Evolutionary conservation across 2,329 filamentous ascomycete species (phyloP).

Genomic region (Juglanconis oblonga): DNA sequence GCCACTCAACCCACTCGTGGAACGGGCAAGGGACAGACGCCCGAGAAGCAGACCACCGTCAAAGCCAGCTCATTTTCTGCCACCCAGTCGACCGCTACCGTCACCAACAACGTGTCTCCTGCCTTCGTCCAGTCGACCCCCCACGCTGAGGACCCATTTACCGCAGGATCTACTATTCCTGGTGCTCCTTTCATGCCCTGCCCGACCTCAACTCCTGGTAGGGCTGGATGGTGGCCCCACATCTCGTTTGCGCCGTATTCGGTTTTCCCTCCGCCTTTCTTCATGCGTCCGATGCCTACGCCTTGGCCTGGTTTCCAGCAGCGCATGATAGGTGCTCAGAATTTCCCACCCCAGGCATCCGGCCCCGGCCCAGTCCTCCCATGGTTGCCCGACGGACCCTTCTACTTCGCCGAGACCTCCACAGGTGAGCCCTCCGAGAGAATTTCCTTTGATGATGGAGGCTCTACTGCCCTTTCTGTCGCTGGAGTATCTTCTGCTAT

Average conservation of each 20-base stretch:
- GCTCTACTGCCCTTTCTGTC: background rate
- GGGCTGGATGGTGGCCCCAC: background rate
- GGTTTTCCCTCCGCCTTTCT: background rate
- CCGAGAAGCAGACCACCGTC: background rate
- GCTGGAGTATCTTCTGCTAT: background rate
- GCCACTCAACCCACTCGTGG: background rate
- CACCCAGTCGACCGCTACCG: background rate
- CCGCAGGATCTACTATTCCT: background rate
- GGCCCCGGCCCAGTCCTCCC: slow-evolving; percentile 2
- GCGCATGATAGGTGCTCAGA: background rate
- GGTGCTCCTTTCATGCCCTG: background rate
- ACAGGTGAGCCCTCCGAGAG: background rate
- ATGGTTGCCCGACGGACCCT: background rate
- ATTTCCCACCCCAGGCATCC: background rate
- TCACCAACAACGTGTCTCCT: background rate
- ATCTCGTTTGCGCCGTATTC: background rate
- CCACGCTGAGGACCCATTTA: background rate
- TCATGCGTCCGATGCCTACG: background rate
- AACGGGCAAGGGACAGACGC: background rate
- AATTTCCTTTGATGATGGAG: background rate
- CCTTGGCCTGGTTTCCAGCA: background rate
- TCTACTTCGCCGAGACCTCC: slow-evolving; percentile 4
- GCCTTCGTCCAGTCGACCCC: background rate
- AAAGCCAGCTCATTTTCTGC: background rate
- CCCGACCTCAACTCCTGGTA: background rate